Base-by-base conservation (phyloP, 2,329 filamentous ascomycete species). In the Ophiostoma ips region DNA sequence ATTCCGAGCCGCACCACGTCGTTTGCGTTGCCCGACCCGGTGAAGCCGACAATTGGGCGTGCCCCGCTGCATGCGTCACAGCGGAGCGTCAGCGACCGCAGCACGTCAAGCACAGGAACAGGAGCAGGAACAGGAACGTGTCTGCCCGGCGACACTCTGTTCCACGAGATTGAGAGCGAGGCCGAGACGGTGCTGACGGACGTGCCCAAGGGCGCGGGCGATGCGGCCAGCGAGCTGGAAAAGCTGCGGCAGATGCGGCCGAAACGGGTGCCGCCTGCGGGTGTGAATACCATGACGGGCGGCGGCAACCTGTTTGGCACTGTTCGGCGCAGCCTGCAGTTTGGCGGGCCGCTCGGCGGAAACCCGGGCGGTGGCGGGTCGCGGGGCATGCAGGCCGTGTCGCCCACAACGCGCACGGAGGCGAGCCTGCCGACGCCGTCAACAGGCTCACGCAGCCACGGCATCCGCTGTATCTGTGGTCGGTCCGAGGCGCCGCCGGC, bases 1-100 rank as follows among this genome's bases (percentile, higher is more conserved):
- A 77, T 83, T 36, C 77, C 78, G 30, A 81, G 77, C 59, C 70
- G 77, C 40, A 76, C 71, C 53, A 68, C 68, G 4, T 81, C 77
- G 0, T 81, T 80, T 60, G 72, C 70, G 2, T 62, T 78, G 8
- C 75, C 75, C 0, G 73, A 77, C 49, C 72, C 75, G 1, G 63
- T 67, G 30, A 72, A 70, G 53, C 71, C 73, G 5, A 58, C 63
- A 3, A 67, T 70, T 2, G 57, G 63, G 8, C 68, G 68, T 2
- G 68, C 71, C 40, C 69, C 72, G 19, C 71, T 73, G 31, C 69
- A 72, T 55, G 31, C 40, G n/a, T 56, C 55, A 2, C 68, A 69
- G 48, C 66, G 68, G 24, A 75, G 71, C 52, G 58, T 70, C 31
- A 75, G 72, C 58, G 72, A 76, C 46, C 67, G 67, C 52, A 75